Base-by-base conservation (phyloP, 2,329 filamentous ascomycete species). In the Aureobasidium sp. region DNA sequence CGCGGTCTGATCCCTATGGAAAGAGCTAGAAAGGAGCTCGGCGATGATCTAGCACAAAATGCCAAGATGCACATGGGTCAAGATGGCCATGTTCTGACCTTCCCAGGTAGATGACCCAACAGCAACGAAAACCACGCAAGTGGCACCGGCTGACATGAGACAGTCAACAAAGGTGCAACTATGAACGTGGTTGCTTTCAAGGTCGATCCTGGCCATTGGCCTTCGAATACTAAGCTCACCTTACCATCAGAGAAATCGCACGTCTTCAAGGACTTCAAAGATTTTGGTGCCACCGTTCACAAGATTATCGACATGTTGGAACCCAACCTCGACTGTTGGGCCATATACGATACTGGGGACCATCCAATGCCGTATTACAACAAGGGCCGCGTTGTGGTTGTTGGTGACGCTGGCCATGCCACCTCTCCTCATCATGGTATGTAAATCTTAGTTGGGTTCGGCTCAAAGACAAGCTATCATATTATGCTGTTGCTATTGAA, bases 1-100 rank as follows among this genome's bases (percentile, higher is more conserved):
- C 78, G 86, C 7, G 82, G 82, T 0, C 71, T 89, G 2, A 76
- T 87, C 1, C 82, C 85, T 0, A 87, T 88, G 78, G 73, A 77
- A 0, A 70, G 78, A 17, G 84, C 83, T 0, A 70, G 75, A 0
- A 69, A 74, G 12, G 76, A 77, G 2, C 66, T 87, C 2, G 81
- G 82, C 2, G 70, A 78, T 9, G 73, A 82, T 43, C 73, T 80
- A 41, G 78, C 81, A 0, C 67, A 70, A 27, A 83, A 80, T 15
- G 72, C 76, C 17, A 79, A 81, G 70, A 53, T 59, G 41, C 39
- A 59, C 20, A 69, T 71, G 66, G 69, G 70, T 5, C 63, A 65
- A 1, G 67, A 78, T 56, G 82, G 81, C 0, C 85, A 88, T 69
- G 69, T 82, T 15, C 74, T 87, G 24, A 86, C 81, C 0, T 87